Conservation (phyloP, 75 land plant genomes). For the Sequoiadendron giganteum region DNA sequence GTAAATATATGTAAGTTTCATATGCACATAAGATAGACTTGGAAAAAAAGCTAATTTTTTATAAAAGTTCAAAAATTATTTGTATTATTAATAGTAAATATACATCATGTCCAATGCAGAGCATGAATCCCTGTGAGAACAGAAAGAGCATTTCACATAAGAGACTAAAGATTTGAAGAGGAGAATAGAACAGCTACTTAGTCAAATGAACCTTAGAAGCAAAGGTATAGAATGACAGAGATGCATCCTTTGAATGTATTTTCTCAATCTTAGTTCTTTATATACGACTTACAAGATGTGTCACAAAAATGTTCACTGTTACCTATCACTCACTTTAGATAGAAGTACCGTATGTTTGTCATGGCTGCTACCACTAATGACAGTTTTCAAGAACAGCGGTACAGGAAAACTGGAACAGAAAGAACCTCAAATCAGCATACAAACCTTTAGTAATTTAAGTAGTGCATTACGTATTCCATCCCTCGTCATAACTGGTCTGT, state of each 20-base stretch:
- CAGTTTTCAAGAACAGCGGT: background rate
- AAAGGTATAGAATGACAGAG: background rate
- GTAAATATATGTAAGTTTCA: background rate
- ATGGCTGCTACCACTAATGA: background rate
- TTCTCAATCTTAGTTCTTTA: background rate
- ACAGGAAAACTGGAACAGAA: background rate
- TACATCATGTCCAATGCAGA: too few relatives aligned
- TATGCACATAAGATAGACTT: background rate
- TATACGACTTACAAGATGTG: background rate
- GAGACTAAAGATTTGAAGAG: conserved; percentile 6
- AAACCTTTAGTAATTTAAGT: conserved; percentile 72
- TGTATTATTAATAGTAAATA: too few relatives aligned
- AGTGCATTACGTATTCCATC: conserved; percentile 88
- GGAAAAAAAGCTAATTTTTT: background rate
- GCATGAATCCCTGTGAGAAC: too few relatives aligned
- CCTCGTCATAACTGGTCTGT: conserved; percentile 54
- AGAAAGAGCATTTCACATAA: too few relatives aligned
- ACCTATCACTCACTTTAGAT: background rate
- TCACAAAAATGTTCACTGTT: background rate
- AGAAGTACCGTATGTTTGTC: background rate
- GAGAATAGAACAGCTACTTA: too few relatives aligned
- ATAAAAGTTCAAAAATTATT: too few relatives aligned
- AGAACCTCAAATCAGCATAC: background rate
- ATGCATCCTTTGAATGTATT: background rate
- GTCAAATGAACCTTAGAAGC: background rate